Evolutionary conservation across 108 stramenopile species (phyloP).

Genomic region (Conticribra guillardii): DNA sequence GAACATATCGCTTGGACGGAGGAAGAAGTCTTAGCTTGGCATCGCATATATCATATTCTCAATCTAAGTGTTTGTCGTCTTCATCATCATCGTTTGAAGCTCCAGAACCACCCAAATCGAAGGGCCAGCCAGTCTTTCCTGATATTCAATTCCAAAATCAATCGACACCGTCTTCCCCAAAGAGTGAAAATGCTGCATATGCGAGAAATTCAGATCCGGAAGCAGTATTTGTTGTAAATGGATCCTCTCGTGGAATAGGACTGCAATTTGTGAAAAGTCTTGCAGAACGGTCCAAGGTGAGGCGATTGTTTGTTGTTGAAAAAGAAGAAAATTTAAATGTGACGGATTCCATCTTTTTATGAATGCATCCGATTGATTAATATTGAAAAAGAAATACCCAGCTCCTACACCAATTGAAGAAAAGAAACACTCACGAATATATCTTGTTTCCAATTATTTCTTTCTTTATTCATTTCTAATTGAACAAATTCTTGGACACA

Average conservation of each 20-base stretch:
- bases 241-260: constrained; percentile 81
- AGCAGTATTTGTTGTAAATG: constrained; percentile 81
- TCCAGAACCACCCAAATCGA: constrained; percentile 59
- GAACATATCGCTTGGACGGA: too few species aligned
- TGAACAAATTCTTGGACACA: constrained; percentile 3
- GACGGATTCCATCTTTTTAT: background rate
- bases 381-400: too few species aligned
- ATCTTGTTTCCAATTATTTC: background rate
- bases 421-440: background rate
- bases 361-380: too few species aligned
- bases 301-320: too few species aligned
- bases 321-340: too few species aligned
- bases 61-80: background rate
- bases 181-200: too few species aligned
- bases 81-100: constrained; percentile 40
- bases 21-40: background rate
- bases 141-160: constrained; percentile 49
- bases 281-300: constrained; percentile 47
- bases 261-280: constrained; percentile 64
- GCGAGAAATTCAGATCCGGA: constrained; percentile 64
- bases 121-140: constrained; percentile 56
- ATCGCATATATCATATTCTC: background rate
- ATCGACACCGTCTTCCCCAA: too few species aligned
- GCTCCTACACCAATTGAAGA: background rate
- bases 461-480: background rate